phyloP scores from a whole-genome alignment of 1,284 basidiomycete species.

The Heliocybe sulcata region DNA sequence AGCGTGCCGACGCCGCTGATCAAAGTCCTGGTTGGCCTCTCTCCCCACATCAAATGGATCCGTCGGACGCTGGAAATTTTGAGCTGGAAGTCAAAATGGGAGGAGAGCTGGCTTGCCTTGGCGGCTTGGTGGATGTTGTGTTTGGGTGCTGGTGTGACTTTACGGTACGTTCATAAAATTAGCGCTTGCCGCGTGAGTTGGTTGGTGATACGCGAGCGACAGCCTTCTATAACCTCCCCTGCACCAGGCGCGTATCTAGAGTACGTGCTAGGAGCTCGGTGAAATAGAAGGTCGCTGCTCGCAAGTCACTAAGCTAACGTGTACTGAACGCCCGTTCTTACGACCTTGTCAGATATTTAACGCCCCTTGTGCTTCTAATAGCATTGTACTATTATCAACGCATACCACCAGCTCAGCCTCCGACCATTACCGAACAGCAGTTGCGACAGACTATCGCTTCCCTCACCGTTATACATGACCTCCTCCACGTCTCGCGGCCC shows the following conservation, averaged over 20 bases:
- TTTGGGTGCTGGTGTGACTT: constrained; percentile 24
- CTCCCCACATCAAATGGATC: constrained; percentile 41
- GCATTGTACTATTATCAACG: constrained; percentile 13
- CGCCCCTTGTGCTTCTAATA: neutral
- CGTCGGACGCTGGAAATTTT: constrained; percentile 47
- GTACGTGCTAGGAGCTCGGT: neutral
- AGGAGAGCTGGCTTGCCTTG: constrained; percentile 64
- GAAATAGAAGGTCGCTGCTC: neutral
- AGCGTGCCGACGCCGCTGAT: constrained; percentile 55
- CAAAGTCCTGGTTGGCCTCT: constrained; percentile 48
- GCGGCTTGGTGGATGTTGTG: constrained; percentile 76
- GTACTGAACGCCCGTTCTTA: neutral
- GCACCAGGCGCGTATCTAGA: neutral
- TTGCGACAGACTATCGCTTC: constrained; percentile 50
- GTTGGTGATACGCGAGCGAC: neutral
- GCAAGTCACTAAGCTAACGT: neutral
- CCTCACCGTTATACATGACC: constrained; percentile 45
- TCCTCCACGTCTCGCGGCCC: constrained; percentile 29
- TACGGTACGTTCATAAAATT: neutral
- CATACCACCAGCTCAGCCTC: constrained; percentile 20
- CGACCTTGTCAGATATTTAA: neutral
- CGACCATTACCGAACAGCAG: constrained; percentile 50
- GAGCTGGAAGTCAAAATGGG: constrained; percentile 54
- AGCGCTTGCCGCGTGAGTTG: neutral
- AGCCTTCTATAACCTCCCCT: neutral